A percentile compares a stretch with the other conserved stretches of the same genome.
These are phyloP conservation scores for Tetragonia tetragonoides DNA, from an alignment of 148 eudicot species.

Conservation along the genomic window DNA sequence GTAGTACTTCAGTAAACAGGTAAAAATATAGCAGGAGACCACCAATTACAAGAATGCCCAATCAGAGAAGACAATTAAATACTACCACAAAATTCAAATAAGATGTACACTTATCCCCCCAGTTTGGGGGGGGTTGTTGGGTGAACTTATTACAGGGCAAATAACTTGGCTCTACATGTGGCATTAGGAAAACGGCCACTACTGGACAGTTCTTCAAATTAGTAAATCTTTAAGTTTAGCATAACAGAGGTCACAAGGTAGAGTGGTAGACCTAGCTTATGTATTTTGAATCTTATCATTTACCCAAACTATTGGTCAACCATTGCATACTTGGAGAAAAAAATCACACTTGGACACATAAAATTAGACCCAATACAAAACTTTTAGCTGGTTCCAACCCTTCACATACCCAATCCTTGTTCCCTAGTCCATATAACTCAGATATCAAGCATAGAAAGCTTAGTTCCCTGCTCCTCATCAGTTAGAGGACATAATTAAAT, in stretches of 20 bases:
- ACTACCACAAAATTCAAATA: background rate
- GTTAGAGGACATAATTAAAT: background rate
- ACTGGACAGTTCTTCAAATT: background rate
- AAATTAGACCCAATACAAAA: background rate
- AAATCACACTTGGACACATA: background rate
- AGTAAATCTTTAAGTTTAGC: background rate
- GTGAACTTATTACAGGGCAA: background rate
- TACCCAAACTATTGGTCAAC: background rate
- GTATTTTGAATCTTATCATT: background rate
- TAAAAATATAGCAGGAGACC: slow-evolving; percentile 1
- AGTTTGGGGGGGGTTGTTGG: background rate
- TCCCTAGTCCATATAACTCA: background rate
- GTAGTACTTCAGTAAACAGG: background rate
- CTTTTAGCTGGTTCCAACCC: background rate
- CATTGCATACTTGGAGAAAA: background rate
- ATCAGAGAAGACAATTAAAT: background rate
- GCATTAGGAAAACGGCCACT: background rate
- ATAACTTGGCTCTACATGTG: slow-evolving; percentile 3
- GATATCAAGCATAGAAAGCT: background rate
- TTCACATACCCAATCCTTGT: background rate
- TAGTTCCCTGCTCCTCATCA: too few species aligned
- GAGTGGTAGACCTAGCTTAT: background rate
- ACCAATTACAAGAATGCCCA: background rate
- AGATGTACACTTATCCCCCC: background rate
- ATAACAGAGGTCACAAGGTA: background rate